Evolutionary conservation across 1,284 basidiomycete genomes (phyloP).

Genomic region (Rhodotorula sp.): DNA sequence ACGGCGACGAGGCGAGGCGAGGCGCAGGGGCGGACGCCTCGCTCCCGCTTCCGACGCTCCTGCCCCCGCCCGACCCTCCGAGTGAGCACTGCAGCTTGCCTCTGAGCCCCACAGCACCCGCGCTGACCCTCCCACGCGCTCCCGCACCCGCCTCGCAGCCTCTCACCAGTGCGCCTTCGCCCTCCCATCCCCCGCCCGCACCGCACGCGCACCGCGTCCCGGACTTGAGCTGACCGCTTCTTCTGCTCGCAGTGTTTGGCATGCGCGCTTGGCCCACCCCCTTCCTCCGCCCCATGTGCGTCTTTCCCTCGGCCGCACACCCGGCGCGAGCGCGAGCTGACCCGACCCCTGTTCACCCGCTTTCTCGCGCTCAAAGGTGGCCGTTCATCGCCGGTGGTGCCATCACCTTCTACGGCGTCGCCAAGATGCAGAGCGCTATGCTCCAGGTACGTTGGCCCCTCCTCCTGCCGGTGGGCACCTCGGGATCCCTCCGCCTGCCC

Average conservation of each 20-base stretch:
- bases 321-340: neutral
- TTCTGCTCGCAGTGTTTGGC: slow-evolving; percentile 31
- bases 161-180: neutral
- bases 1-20: too few species aligned
- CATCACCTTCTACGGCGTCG: slow-evolving; percentile 47
- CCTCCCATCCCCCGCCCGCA: neutral
- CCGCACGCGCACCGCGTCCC: neutral
- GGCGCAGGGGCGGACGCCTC: neutral
- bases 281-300: slow-evolving; percentile 44
- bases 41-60: neutral
- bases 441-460: slow-evolving; percentile 26
- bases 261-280: slow-evolving; percentile 44
- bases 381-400: slow-evolving; percentile 46
- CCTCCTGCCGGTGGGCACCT: neutral
- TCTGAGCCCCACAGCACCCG: neutral
- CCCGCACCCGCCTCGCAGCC: neutral
- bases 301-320: neutral
- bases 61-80: neutral
- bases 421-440: slow-evolving; percentile 42
- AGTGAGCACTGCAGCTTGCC: neutral
- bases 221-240: neutral
- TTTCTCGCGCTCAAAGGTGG: slow-evolving; percentile 27
- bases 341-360: neutral
- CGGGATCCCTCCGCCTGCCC: neutral
- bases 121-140: neutral